Evolutionary conservation across 768 basidiomycete genomes (phyloP), one percentile per base, ranked within the genome.

Genomic region (Suillus placidus): DNA sequence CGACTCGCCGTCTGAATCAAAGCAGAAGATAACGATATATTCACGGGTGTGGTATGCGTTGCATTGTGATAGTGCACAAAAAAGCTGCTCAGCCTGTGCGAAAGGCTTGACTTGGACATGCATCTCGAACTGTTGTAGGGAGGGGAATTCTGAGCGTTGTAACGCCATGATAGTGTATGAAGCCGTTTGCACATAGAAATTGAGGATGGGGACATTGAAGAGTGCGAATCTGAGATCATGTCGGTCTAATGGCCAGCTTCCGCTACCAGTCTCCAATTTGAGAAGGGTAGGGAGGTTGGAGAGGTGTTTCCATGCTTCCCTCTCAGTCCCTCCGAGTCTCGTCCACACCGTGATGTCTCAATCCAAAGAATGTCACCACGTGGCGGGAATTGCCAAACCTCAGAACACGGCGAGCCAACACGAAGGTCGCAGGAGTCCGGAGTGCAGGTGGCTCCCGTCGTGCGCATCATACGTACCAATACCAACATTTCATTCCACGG

Each of bases 401-500:
- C 20, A 3, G n/a, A n/a, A n/a, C n/a, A 34, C 4, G 9, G 55
- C n/a, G 13, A n/a, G 20, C 6, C 55, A 23, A 56, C 13, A 13
- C 34, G 12, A 20, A 56, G 20, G 20, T 20, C 12, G 32, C 54
- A n/a, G 12, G 20, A 35, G 32, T 4, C 13, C n/a, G 23, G 47
- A 51, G 13, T 13, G 16, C 43, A 45, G 13, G 6, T 40, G 40
- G 13, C 40, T 13, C 13, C 3, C 13, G 20, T 20, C 55, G 34
- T 35, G 34, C 12, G 12, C 34, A 26, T n/a, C n/a, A 26, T 42
- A 18, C 13, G 40, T 37, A 58, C 30, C 67, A 67, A 37, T 67
- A 58, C 32, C 67, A 67, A 12, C 67, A 67, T 37, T 62, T 61
- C 37, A 67, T 67, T 38, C 64, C 64, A 40, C 61, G 66, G 16